phyloP scores from a whole-genome alignment of 176 grass and related monocot species.

The Leersia perrieri region DNA sequence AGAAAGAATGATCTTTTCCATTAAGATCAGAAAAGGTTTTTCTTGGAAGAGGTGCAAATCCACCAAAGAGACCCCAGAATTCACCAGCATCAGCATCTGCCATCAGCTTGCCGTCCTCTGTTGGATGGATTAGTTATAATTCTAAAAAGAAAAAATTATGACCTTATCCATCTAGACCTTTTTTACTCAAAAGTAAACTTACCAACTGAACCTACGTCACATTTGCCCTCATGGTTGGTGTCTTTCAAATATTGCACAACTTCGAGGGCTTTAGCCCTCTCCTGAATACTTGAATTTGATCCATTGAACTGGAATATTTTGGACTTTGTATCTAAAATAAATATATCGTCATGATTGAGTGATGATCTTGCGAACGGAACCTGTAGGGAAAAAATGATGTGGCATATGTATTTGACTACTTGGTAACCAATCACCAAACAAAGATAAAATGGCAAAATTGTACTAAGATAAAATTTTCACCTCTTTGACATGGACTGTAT shows the following conservation, averaged over 20 bases:
- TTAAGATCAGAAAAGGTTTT: slow-evolving; percentile 70
- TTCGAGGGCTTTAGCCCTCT: slow-evolving; percentile 98
- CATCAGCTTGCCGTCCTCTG: slow-evolving; percentile 98
- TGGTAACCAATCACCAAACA: slow-evolving; percentile 5
- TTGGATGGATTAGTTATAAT: slow-evolving; percentile 38
- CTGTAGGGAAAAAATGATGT: slow-evolving; percentile 43
- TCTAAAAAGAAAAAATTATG: slow-evolving; percentile 9
- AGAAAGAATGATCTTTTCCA: slow-evolving; percentile 52
- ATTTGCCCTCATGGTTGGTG: slow-evolving; percentile 88
- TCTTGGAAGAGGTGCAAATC: slow-evolving; percentile 93
- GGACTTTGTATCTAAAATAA: slow-evolving; percentile 92
- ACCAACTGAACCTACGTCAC: slow-evolving; percentile 90
- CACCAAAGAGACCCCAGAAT: slow-evolving; percentile 94
- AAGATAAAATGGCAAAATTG: slow-evolving; percentile 18
- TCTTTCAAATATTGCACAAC: slow-evolving; percentile 99
- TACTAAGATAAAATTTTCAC: slow-evolving; percentile 29
- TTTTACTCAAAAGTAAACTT: slow-evolving; percentile 40
- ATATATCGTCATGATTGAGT: slow-evolving; percentile 99
- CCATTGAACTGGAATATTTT: slow-evolving; percentile 99
- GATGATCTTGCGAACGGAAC: slow-evolving; percentile 92
- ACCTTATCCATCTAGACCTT: slow-evolving; percentile 23
- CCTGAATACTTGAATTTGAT: slow-evolving; percentile 96
- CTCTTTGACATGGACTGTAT: slow-evolving; percentile 99
- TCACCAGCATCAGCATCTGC: slow-evolving; percentile 96
- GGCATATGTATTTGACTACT: background rate